These are phyloP conservation scores for Botrytis squamosa DNA, from an alignment of 2,329 filamentous ascomycete genomes.

Conservation along the genomic window DNA sequence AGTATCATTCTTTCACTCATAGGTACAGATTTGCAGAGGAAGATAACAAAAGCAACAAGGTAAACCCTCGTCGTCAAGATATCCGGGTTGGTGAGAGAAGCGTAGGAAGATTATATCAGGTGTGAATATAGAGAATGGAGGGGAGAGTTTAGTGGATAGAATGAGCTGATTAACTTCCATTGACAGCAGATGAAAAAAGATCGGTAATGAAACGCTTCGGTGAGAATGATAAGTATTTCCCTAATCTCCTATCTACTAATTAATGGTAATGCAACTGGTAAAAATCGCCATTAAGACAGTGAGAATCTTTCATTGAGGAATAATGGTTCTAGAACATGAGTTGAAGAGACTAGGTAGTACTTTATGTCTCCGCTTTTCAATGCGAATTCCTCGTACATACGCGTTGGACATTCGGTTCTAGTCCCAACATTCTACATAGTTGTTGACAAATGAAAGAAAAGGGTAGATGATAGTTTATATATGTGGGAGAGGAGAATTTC, in stretches of 20 bases:
- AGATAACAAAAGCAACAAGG: fast-evolving
- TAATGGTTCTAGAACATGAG: neutral
- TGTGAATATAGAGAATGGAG: neutral
- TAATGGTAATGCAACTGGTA: neutral
- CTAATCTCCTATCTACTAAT: no score
- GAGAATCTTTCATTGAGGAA: neutral
- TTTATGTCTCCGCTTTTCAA: neutral
- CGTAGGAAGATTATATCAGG: neutral
- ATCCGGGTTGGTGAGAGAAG: neutral
- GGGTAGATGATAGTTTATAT: neutral
- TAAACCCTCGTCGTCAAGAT: neutral
- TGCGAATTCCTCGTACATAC: neutral
- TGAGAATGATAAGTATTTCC: no score
- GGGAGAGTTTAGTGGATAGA: neutral
- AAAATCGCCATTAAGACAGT: neutral
- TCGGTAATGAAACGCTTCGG: neutral
- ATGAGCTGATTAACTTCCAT: fast-evolving
- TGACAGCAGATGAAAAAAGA: fast-evolving
- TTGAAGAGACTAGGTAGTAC: neutral
- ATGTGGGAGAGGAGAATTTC: fast-evolving
- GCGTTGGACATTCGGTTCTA: no score
- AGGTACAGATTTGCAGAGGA: neutral
- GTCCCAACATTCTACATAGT: neutral
- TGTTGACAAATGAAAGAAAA: neutral
- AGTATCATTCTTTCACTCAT: neutral